A percentile compares a stretch with the other conserved stretches of the same genome.
phyloP scores from a whole-genome alignment of 73 alveolate genomes.

The Paraurostyla sp. region DNA sequence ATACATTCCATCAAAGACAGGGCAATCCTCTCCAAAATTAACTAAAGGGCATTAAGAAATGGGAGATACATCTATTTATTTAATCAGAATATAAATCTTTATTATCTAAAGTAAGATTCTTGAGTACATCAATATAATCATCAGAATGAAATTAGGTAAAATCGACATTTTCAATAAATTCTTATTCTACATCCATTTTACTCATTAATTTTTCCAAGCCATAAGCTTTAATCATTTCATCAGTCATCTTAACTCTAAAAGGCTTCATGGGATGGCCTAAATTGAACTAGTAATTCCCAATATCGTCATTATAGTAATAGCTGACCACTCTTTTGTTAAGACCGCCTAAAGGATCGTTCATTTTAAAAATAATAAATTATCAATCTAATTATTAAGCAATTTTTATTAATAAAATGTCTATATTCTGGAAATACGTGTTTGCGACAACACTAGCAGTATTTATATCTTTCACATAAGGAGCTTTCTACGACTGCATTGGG shows the following conservation, averaged over 20 bases:
- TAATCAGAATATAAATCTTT: conserved; percentile 59
- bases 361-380: neutral
- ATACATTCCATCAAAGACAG: conserved; percentile 91
- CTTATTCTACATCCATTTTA: conserved; percentile 20
- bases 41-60: neutral
- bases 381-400: neutral
- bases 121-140: conserved; percentile 91
- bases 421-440: conserved; percentile 21
- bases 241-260: conserved; percentile 95
- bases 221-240: conserved; percentile 91
- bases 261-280: conserved; percentile 99
- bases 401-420: conserved; percentile 5
- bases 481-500: conserved; percentile 31
- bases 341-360: conserved; percentile 51
- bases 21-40: conserved; percentile 92
- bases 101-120: conserved; percentile 82
- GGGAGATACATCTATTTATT: conserved; percentile 51
- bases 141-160: conserved; percentile 92
- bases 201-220: conserved; percentile 84
- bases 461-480: neutral
- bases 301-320: conserved; percentile 93
- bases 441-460: neutral
- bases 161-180: conserved; percentile 69
- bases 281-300: conserved; percentile 97
- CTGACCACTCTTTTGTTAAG: conserved; percentile 84